A percentile compares a stretch with the other conserved stretches of the same genome.
These are phyloP conservation scores for Venturia nashicola DNA, from an alignment of 2,329 filamentous ascomycete genomes.

Conservation along the genomic window DNA sequence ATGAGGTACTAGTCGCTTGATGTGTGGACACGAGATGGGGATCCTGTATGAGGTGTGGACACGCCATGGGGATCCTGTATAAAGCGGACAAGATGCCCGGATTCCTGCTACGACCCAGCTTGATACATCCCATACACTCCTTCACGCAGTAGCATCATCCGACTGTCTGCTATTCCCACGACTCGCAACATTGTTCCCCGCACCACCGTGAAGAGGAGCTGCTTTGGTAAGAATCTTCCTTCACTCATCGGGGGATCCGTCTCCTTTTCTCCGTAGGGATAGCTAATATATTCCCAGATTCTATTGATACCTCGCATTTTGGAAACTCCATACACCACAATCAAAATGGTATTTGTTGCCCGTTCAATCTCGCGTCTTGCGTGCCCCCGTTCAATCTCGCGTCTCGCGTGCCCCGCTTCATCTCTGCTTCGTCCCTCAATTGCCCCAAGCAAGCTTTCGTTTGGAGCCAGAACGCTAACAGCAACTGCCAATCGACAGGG, in stretches of 20 bases:
- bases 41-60: background rate
- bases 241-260: background rate
- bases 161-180: background rate
- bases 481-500: conserved; percentile 63
- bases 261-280: background rate
- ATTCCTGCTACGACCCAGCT: no score
- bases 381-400: conserved; percentile 42
- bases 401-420: conserved; percentile 43
- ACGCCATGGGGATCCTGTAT: background rate
- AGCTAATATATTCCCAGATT: background rate
- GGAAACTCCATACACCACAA: background rate
- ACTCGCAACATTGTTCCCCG: background rate
- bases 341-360: conserved; percentile 46
- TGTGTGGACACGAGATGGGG: background rate
- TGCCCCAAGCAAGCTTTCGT: conserved; percentile 16
- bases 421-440: conserved; percentile 33
- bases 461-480: conserved; percentile 49
- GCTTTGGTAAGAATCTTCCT: background rate
- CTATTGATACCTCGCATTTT: background rate
- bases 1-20: background rate
- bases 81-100: background rate
- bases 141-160: background rate
- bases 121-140: background rate
- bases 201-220: background rate
- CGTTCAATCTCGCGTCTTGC: conserved; percentile 47